A percentile compares a stretch with the other conserved stretches of the same genome.
Evolutionary conservation across 2,329 filamentous ascomycete genomes (phyloP).

Genomic region (Fusarium burgessii): DNA sequence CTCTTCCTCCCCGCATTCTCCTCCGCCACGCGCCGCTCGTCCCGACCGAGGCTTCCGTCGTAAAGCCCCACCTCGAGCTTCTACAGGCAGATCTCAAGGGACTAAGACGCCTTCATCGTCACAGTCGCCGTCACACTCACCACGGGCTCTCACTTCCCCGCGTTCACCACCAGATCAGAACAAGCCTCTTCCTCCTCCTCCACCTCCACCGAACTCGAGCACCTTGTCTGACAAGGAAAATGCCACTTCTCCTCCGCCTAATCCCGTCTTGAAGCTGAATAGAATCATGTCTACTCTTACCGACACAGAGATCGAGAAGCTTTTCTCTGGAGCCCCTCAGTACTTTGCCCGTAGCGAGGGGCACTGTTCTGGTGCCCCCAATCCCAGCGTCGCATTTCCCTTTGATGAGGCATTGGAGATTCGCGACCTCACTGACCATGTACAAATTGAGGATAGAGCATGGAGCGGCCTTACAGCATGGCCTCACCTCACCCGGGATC

Average conservation of each 20-base stretch:
- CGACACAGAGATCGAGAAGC: slow-evolving; percentile 72
- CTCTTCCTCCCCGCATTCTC: slow-evolving; percentile 44
- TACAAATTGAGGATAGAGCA: slow-evolving; percentile 71
- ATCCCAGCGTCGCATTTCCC: slow-evolving; percentile 74
- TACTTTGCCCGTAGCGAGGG: slow-evolving; percentile 73
- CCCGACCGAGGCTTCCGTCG: slow-evolving; percentile 44
- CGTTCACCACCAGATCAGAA: slow-evolving; percentile 61
- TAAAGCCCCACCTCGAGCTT: slow-evolving; percentile 39
- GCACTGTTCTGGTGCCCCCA: slow-evolving; percentile 69
- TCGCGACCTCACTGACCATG: slow-evolving; percentile 73
- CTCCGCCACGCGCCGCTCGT: slow-evolving; percentile 43
- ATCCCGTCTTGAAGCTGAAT: slow-evolving; percentile 63
- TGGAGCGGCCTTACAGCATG: slow-evolving; percentile 73
- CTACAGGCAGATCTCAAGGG: slow-evolving; percentile 27
- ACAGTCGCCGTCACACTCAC: slow-evolving; percentile 44
- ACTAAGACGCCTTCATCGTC: slow-evolving; percentile 38
- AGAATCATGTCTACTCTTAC: slow-evolving; percentile 71
- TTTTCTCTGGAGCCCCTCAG: slow-evolving; percentile 82
- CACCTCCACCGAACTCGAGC: slow-evolving; percentile 60
- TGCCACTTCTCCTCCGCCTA: slow-evolving; percentile 48
- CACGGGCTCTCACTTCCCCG: slow-evolving; percentile 47
- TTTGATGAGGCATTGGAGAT: slow-evolving; percentile 73
- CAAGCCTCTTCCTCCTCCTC: slow-evolving; percentile 68
- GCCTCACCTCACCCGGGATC: slow-evolving; percentile 68
- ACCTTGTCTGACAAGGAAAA: slow-evolving; percentile 46